Evolutionary conservation across 2,329 filamentous ascomycete genomes (phyloP), one percentile per base, ranked within the genome.

Genomic region (Venturia pyrina): DNA sequence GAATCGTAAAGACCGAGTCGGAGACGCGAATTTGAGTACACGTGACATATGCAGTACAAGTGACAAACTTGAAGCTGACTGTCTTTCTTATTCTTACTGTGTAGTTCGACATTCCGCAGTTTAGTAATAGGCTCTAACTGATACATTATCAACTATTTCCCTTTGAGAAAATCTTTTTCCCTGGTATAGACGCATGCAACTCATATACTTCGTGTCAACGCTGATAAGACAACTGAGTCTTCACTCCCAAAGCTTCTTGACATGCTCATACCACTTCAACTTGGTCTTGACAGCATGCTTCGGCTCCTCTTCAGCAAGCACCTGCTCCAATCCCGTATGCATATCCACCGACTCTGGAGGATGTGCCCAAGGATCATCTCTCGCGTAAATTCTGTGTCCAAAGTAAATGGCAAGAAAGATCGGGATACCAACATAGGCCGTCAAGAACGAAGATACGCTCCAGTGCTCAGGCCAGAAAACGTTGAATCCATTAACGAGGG

Each of bases 351-450:
- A 77, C 59, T 75, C 72, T 0, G 80, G 74, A n/a, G 72, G 69
- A 71, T 80, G 78, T 24, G 77, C 77, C 84, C 84, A 86, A 7
- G 77, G 78, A 67, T 86, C 83, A 0, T 69, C 83, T 75, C 81
- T 81, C 64, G 80, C 84, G 67, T 76, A 69, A 67, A 83, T 65
- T 79, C 89, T 90, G 78, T 88, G 87, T 0, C 87, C 89, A 67
- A 87, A 84, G 73, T 91, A 84, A 73, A 89, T 80, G 32, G 82
- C 78, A 19, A 92, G 75, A 75, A 90, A 93, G 32, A 92, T 76
- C 1, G 89, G 89, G 70, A 93, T 91, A 63, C 89, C 89, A 8
- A 89, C 78, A 74, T 92, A 92, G 0, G 80, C 89, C 89, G 75
- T 89, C 85, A 69, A 88, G 88, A 53, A 78, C 79, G 64, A 78